These are phyloP conservation scores for Orobanche coerulescens DNA, from an alignment of 257 asterid genomes.

Conservation along the genomic window DNA sequence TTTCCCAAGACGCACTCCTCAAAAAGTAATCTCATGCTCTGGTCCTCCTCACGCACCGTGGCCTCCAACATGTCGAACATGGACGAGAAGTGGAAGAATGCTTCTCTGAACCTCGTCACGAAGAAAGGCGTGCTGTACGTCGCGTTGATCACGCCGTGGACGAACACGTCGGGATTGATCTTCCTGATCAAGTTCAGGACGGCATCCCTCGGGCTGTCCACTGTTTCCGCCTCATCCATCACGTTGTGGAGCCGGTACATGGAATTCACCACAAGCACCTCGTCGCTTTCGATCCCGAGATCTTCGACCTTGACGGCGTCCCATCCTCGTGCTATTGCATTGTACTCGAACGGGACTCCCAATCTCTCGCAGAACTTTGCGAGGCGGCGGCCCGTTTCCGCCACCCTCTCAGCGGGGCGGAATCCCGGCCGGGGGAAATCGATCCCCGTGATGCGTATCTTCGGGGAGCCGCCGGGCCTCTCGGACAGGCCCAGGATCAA, in stretches of 20 bases:
- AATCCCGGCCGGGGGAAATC: constrained; percentile 49
- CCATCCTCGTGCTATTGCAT: constrained; percentile 40
- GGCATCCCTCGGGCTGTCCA: constrained; percentile 32
- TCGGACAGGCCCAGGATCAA: constrained; percentile 35
- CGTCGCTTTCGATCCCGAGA: constrained; percentile 24
- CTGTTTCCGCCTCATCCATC: constrained; percentile 34
- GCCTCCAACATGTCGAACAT: constrained; percentile 45
- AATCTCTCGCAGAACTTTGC: constrained; percentile 36
- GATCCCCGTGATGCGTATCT: constrained; percentile 48
- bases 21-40: constrained; percentile 28
- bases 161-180: constrained; percentile 37
- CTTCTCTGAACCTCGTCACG: constrained; percentile 40
- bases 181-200: constrained; percentile 33
- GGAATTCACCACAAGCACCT: constrained; percentile 38
- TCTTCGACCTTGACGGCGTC: constrained; percentile 36
- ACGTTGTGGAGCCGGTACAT: constrained; percentile 30
- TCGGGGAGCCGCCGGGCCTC: constrained; percentile 39
- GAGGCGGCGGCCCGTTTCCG: constrained; percentile 40
- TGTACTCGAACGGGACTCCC: constrained; percentile 41
- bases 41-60: constrained; percentile 20
- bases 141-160: constrained; percentile 33
- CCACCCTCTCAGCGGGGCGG: constrained; percentile 44
- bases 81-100: constrained; percentile 34
- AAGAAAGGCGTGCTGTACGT: constrained; percentile 42
- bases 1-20: constrained; percentile 31